Evolutionary conservation across 345 rosid genomes (phyloP).

Genomic region (Linum lewisii): DNA sequence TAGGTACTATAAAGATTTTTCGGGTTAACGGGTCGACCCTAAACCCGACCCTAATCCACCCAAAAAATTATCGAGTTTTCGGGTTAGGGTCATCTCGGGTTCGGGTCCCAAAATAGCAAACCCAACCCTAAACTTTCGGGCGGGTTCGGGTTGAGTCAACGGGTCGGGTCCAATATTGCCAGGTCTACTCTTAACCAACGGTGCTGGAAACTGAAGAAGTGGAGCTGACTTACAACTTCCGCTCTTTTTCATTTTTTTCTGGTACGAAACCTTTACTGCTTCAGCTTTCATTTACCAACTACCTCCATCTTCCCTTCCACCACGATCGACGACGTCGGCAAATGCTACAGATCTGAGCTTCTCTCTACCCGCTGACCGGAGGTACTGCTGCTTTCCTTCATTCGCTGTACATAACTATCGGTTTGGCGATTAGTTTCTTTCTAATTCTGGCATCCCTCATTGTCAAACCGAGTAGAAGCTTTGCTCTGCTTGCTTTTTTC

Average conservation of each 20-base stretch:
- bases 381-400: neutral
- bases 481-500: neutral
- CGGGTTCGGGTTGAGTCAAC: no score
- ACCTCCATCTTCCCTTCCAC: neutral
- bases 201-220: neutral
- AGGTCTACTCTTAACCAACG: no score
- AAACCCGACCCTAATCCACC: no score
- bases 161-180: no score
- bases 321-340: neutral
- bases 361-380: neutral
- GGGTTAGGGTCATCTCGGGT: no score
- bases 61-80: no score
- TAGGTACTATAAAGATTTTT: no score
- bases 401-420: neutral
- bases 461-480: neutral
- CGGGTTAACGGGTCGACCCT: no score
- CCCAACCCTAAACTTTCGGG: no score
- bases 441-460: neutral
- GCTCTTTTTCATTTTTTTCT: no score
- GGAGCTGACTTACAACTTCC: neutral
- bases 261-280: no score
- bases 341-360: neutral
- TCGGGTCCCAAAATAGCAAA: no score
- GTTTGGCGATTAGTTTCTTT: neutral
- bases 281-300: neutral